Base-by-base conservation (phyloP, 306 rosid genomes). In the Spatholobus suberectus region DNA sequence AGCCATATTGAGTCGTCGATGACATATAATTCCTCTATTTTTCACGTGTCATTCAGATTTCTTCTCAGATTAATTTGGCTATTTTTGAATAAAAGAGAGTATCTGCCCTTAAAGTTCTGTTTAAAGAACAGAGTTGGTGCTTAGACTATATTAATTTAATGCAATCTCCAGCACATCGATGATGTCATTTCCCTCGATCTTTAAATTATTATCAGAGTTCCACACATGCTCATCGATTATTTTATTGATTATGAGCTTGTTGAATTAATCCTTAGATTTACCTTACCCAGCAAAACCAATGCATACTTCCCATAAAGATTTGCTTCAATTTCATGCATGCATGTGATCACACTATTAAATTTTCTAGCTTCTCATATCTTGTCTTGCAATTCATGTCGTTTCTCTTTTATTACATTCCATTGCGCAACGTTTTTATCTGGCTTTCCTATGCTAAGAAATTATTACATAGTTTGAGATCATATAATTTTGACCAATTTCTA, bases 221-320 rank as follows among this genome's bases (percentile, higher is more conserved):
- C 80, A 76, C 85, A 69, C 85, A 83, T 87, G 86, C 86, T 27
- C 49, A 26, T 67, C 55, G 2, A 79, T 74, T 83, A 70, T 29
- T 87, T 86, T 75, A 82, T 86, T 70, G 11, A 73, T 80, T 67
- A 32, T 34, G 70, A 62, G 86, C 70, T 69, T 52, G 83, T 74
- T 84, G 89, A 90, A 83, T 71, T 59, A 72, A 81, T 89, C 83
- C 82, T 80, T 54, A 68, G 62, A 84, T 82, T 82, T 81, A 34
- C 75, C 84, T 75, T 37, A 43, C 78, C 70, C 75, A 52, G 17
- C 74, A 73, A 57, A 59, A 51, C 43, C 73, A 69, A 43, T 44
- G 23, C 41, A 29, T 23, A 73, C 44, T 65, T 66, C 72, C 29
- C 81, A 59, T 76, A 73, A 49, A 77, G 75, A 61, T 83, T 69